Evolutionary conservation across 2,329 filamentous ascomycete species (phyloP).

Genomic region (Phaeophleospora eucalypticola): DNA sequence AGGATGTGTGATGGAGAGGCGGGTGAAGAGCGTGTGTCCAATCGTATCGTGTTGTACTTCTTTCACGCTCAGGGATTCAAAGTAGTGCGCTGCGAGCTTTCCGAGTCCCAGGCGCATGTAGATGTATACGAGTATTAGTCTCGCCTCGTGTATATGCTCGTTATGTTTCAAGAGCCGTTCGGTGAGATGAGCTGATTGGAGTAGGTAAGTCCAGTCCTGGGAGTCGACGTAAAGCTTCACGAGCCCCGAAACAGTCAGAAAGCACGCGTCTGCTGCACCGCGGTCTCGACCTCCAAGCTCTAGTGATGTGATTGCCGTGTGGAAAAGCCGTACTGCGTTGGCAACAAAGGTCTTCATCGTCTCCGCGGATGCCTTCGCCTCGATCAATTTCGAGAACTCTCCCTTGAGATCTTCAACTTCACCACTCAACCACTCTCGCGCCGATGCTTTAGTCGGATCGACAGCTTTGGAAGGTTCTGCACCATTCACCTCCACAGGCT

Average conservation of each 20-base stretch:
- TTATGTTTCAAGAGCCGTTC: constrained; percentile 27
- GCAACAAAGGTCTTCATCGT: constrained; percentile 21
- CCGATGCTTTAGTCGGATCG: constrained; percentile 8
- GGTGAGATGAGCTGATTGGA: constrained; percentile 30
- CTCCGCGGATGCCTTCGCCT: constrained; percentile 9
- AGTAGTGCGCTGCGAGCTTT: constrained; percentile 28
- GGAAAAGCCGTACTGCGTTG: constrained; percentile 26
- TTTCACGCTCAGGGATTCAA: constrained; percentile 33
- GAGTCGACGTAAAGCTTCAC: constrained; percentile 25
- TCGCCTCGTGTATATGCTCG: constrained; percentile 31
- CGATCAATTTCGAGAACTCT: constrained; percentile 19
- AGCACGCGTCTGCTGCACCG: constrained; percentile 29
- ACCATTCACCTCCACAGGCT: constrained; percentile 6
- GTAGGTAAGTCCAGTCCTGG: constrained; percentile 19
- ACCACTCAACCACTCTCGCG: constrained; percentile 20
- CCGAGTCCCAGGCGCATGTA: constrained; percentile 33
- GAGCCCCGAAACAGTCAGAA: constrained; percentile 32
- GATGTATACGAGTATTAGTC: constrained; percentile 33
- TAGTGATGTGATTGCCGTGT: constrained; percentile 16
- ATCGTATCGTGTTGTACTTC: constrained; percentile 36
- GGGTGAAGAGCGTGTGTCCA: constrained; percentile 32
- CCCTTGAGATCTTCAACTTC: constrained; percentile 24
- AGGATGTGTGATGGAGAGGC: constrained; percentile 30
- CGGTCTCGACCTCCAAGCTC: constrained; percentile 15
- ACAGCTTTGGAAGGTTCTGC: background rate